These are phyloP conservation scores for Monosporascus sp. DNA, from an alignment of 2,329 filamentous ascomycete species.

Conservation along the genomic window DNA sequence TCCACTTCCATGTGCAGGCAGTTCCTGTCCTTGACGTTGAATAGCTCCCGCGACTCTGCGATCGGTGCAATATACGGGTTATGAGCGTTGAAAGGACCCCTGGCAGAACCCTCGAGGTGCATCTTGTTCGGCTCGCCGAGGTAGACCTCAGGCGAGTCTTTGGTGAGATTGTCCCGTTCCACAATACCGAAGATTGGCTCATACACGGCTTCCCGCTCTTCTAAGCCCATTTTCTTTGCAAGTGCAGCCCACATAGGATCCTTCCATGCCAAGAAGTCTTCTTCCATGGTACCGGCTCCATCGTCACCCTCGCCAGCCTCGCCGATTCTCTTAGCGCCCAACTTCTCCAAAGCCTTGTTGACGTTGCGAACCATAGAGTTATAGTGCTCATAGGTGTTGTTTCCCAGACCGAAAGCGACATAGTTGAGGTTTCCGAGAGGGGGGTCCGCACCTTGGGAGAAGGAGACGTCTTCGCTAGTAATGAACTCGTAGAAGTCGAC, in stretches of 20 bases:
- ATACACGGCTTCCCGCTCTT: constrained; percentile 94
- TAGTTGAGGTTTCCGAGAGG: constrained; percentile 82
- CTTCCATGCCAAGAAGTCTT: constrained; percentile 98
- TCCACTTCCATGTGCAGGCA: constrained; percentile 96
- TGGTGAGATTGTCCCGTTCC: constrained; percentile 67
- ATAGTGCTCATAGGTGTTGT: constrained; percentile 99
- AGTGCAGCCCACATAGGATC: constrained; percentile 96
- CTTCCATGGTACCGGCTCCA: constrained; percentile 98
- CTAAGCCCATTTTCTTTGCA: constrained; percentile 74
- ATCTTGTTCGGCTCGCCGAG: constrained; percentile 94
- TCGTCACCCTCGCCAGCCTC: constrained; percentile 93
- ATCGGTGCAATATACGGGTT: constrained; percentile 97
- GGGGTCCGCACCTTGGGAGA: constrained; percentile 69
- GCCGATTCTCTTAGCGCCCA: constrained; percentile 81
- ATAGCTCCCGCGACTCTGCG: constrained; percentile 82
- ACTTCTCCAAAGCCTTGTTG: constrained; percentile 71
- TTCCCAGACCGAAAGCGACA: constrained; percentile 91
- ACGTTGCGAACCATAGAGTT: constrained; percentile 97
- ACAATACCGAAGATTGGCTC: constrained; percentile 85
- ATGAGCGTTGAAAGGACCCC: constrained; percentile 91
- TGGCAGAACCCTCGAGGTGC: constrained; percentile 79
- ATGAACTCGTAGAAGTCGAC: constrained; percentile 99
- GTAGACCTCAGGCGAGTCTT: constrained; percentile 78
- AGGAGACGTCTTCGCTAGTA: constrained; percentile 71
- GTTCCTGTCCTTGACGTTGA: constrained; percentile 84